Conservation (phyloP, 1,284 basidiomycete genomes). For the Cryptococcus floricola region DNA sequence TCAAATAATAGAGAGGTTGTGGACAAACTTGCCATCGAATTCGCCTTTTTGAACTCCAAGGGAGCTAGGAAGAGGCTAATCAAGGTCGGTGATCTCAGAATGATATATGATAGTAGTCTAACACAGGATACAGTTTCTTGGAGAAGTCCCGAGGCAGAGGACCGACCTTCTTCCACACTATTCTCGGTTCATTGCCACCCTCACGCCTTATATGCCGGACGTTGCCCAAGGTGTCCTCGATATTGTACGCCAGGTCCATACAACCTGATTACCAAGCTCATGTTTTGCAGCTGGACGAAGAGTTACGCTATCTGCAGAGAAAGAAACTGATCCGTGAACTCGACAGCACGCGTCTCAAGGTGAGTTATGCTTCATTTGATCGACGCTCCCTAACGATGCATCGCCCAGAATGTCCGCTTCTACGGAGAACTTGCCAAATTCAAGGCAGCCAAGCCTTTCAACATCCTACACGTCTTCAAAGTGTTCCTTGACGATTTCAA, state of each 20-base stretch:
- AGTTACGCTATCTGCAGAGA: conserved; percentile 91
- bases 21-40: conserved; percentile 92
- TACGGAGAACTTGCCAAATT: conserved; percentile 94
- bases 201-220: conserved; percentile 92
- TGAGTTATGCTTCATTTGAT: conserved; percentile 34
- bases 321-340: conserved; percentile 90
- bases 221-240: conserved; percentile 76
- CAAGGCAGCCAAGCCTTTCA: conserved; percentile 81
- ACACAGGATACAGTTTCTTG: conserved; percentile 62
- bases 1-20: conserved; percentile 87
- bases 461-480: conserved; percentile 94
- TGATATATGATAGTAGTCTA: background rate
- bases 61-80: conserved; percentile 84
- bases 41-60: conserved; percentile 93
- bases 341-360: conserved; percentile 77
- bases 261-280: background rate
- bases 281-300: conserved; percentile 77
- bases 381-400: conserved; percentile 7
- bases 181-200: conserved; percentile 78
- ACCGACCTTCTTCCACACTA: conserved; percentile 92
- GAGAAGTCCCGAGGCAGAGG: conserved; percentile 79
- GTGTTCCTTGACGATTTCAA: conserved; percentile 94
- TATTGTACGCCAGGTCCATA: conserved; percentile 52
- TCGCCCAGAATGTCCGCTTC: conserved; percentile 74
- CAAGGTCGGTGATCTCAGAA: conserved; percentile 56